Base-by-base conservation (phyloP, 441 rosid species). In the Euphorbia celastroides region DNA sequence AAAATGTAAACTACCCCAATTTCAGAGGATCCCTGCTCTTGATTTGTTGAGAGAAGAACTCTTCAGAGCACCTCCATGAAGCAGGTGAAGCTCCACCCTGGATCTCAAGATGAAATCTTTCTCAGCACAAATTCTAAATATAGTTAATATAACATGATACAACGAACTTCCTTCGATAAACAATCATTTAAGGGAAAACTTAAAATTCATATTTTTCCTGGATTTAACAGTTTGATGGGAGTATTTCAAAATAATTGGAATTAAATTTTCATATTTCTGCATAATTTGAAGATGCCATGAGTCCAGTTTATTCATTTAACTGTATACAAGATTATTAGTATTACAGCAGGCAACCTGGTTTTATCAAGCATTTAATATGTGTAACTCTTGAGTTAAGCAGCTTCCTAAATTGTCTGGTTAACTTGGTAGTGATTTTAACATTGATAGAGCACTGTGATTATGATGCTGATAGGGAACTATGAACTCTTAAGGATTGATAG, bases 21-120 rank as follows among this genome's bases (percentile, higher is more conserved):
- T 87, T 85, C 68, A 93, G 86, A 71, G 93, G 93, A 82, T 93
- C 99, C 76, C 99, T 82, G 68, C 85, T 81, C 90, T 80, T 91
- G 83, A 93, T 86, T 81, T 89, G 92, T 65, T 70, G 78, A 34
- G 89, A 79, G 42, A 91, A 86, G 70, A 84, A 91, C 62, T 91
- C 97, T 77, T 93, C 99, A 5, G 96, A 89, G 84, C 97, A 93
- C 82, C 87, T 91, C 99, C 99, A 93, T 23, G 96, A 83, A 73
- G 97, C 97, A 27, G 91, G 96, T 42, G 96, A 86, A 67, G 78
- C 77, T 74, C 88, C 85, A 80, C 78, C 90, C 96, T 92, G 70
- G 28, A 80, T 75, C 59, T 54, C 67, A 69, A 69, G 25, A 58
- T n/a, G 46, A 50, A 22, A 25, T 34, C 20, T 17, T 60, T 32